Evolutionary conservation across 2,329 filamentous ascomycete species (phyloP).

Genomic region (Aspergillus fructus): DNA sequence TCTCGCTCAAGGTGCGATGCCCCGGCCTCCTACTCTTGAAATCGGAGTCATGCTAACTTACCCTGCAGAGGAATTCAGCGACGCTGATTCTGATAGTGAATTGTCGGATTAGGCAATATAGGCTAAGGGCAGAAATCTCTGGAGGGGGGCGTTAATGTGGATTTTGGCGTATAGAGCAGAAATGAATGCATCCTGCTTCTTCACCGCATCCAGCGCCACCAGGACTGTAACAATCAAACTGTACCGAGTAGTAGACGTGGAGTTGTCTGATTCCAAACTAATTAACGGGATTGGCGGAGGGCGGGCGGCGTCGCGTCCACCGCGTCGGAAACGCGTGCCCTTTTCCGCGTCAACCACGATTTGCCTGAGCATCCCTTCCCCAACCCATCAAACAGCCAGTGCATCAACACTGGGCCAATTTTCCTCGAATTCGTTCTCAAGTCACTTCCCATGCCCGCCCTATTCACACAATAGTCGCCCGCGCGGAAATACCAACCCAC

Average conservation of each 20-base stretch:
- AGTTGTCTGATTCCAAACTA: constrained; percentile 13
- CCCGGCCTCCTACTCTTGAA: background rate
- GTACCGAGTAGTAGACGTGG: background rate
- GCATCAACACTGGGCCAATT: constrained; percentile 8
- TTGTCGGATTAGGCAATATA: constrained; percentile 13
- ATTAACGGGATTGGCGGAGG: constrained; percentile 22
- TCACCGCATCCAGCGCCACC: background rate
- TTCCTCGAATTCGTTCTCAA: background rate
- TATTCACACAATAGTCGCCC: background rate
- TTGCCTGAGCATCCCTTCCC: constrained; percentile 14
- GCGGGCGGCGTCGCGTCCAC: constrained; percentile 17
- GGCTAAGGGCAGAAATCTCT: background rate
- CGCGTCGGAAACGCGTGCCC: constrained; percentile 24
- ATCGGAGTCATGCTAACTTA: constrained; percentile 9
- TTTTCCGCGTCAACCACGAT: constrained; percentile 15
- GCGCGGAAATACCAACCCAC: background rate
- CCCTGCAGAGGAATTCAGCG: constrained; percentile 24
- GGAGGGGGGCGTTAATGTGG: background rate
- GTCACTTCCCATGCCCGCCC: background rate
- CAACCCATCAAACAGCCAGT: constrained; percentile 8
- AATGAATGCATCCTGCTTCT: background rate
- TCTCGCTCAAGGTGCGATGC: constrained; percentile 18
- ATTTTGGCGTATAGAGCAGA: background rate
- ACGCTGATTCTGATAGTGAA: constrained; percentile 19
- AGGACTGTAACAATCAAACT: background rate